Evolutionary conservation across 352 stramenopile genomes (phyloP).

Genomic region (Pythium rhizo-oryzae): DNA sequence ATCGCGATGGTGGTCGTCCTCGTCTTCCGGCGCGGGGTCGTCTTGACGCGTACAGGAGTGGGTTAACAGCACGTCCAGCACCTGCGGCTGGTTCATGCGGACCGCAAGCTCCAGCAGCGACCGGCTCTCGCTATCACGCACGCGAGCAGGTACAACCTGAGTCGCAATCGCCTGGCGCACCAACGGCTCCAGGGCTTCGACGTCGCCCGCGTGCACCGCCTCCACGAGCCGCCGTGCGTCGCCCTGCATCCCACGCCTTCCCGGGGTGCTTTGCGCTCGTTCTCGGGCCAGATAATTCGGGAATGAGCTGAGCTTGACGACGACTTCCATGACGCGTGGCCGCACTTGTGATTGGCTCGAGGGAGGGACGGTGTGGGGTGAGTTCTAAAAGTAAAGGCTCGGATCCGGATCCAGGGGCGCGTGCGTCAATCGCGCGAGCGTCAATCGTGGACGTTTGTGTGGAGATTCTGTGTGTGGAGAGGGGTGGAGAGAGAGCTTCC

Average conservation of each 20-base stretch:
- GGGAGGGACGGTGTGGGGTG: not conserved
- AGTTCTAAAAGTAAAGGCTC: not conserved
- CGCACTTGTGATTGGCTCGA: not conserved
- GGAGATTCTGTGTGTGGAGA: too few relatives aligned
- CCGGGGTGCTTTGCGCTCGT: not conserved
- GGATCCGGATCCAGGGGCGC: not conserved
- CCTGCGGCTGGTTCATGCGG: constrained; percentile 21
- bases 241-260: not conserved
- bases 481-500: too few relatives aligned
- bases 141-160: not conserved
- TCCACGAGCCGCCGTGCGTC: not conserved
- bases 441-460: not conserved
- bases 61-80: constrained; percentile 25
- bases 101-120: constrained; percentile 38
- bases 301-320: not conserved
- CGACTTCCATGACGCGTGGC: not conserved
- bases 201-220: not conserved
- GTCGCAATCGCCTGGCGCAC: not conserved
- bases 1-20: constrained; percentile 9
- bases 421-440: not conserved
- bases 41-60: constrained; percentile 2
- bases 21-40: not conserved
- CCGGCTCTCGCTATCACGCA: constrained; percentile 9
- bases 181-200: not conserved
- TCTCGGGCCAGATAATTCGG: constrained; percentile 3